Evolutionary conservation across 208 protist species (phyloP), one percentile per base, ranked within the genome.

Genomic region (Crithidia bombi): DNA sequence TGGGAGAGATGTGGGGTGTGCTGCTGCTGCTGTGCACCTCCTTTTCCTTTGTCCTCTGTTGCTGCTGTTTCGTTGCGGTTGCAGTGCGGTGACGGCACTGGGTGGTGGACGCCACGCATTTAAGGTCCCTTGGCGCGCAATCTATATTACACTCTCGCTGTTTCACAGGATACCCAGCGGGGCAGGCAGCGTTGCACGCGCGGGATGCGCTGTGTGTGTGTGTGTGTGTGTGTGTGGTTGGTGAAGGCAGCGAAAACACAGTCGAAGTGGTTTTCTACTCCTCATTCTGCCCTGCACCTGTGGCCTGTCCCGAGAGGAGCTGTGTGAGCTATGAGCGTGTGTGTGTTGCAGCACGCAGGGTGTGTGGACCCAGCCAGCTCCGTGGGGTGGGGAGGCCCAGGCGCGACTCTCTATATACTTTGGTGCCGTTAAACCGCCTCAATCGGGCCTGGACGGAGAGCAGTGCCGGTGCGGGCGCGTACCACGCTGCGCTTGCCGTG

Each of bases 121-220:
- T 32, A 73, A 77, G 80, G 58, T 69, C 65, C 65, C 75, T 81
- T 77, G 64, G 73, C 61, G 70, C n/a, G 64, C 73, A 52, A 57
- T 50, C n/a, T 81, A 78, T 76, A 73, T 56, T 41, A 21, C 35
- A 23, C 73, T 63, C 28, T 32, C 76, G 65, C 69, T 52, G 63
- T 67, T 84, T 54, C 66, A 74, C 28, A 72, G 64, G 65, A 81
- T 80, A 83, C 72, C 72, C 73, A 80, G 44, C 75, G 69, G 38
- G 73, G 74, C 74, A 51, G 79, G 74, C 7, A 75, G 11, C 25
- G 6, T 5, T 32, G 47, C 9, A 6, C 33, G 39, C 23, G 0
- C 38, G 14, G 38, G 7, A 17, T 7, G 26, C 5, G 36, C 51
- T 43, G 38, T 21, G 15, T 39, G 52, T 36, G 65, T 36, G 25